A percentile compares a stretch with the other conserved stretches of the same genome.
Conservation (phyloP, 1,284 basidiomycete species). For the Ustilago tritici region DNA sequence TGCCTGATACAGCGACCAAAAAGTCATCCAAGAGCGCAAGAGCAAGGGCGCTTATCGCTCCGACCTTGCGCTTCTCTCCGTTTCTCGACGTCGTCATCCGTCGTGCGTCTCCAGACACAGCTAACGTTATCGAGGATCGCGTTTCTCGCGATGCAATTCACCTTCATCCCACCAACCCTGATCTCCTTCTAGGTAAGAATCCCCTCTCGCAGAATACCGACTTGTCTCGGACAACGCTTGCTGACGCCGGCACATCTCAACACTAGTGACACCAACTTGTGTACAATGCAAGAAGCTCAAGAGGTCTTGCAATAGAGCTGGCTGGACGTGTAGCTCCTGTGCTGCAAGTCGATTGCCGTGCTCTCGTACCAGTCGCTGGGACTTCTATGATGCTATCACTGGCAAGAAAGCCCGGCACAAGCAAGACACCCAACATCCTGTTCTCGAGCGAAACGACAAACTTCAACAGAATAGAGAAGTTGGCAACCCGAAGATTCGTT, state of each 20-base stretch:
- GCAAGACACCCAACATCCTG: background rate
- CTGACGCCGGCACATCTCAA: background rate
- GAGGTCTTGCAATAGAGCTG: slow-evolving; percentile 9
- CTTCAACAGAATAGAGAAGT: background rate
- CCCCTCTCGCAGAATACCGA: too few relatives aligned
- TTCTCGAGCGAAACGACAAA: background rate
- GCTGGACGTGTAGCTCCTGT: slow-evolving; percentile 1
- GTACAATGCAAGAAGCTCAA: background rate
- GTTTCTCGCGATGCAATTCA: slow-evolving; percentile 7
- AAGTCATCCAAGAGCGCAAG: background rate
- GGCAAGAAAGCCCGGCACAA: background rate
- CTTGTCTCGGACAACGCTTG: background rate
- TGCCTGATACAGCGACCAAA: background rate
- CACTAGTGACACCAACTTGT: slow-evolving; percentile 11
- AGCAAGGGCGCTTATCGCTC: background rate
- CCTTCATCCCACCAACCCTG: slow-evolving; percentile 5
- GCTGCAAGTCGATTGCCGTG: background rate
- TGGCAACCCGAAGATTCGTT: background rate
- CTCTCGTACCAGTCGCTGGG: background rate
- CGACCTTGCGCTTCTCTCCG: background rate
- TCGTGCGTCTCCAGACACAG: slow-evolving; percentile 1
- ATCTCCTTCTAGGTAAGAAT: slow-evolving; percentile 18
- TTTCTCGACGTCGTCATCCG: slow-evolving; percentile 13
- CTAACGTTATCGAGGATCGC: background rate
- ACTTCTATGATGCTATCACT: slow-evolving; percentile 4